Conservation (phyloP, 805 yeast species). For the Pichia rugopelliculosa region DNA sequence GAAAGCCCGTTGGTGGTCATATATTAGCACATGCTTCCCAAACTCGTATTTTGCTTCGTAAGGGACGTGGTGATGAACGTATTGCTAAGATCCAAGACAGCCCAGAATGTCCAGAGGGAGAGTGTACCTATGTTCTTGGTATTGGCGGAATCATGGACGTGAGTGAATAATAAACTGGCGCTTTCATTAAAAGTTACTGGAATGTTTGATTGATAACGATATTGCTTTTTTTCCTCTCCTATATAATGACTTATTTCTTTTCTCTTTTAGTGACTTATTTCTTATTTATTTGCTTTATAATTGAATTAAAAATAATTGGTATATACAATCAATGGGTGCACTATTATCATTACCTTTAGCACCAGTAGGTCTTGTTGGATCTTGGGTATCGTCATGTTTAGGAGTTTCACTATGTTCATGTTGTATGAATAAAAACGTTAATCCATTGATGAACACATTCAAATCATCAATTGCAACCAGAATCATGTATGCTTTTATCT, state of each 20-base stretch:
- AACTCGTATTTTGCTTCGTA: slow-evolving; percentile 61
- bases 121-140: slow-evolving; percentile 64
- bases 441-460: slow-evolving; percentile 40
- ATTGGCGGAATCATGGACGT: slow-evolving; percentile 30
- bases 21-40: slow-evolving; percentile 78
- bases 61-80: slow-evolving; percentile 74
- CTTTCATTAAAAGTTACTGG: neutral
- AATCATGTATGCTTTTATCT: slow-evolving; percentile 72
- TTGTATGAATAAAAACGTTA: slow-evolving; percentile 31
- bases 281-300: neutral
- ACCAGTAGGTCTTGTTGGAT: slow-evolving; percentile 47
- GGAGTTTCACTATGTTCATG: slow-evolving; percentile 80
- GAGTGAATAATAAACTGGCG: slow-evolving; percentile 27
- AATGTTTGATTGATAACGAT: too few species aligned
- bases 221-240: neutral
- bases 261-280: neutral
- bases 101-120: slow-evolving; percentile 77
- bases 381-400: slow-evolving; percentile 61
- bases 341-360: slow-evolving; percentile 64
- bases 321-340: slow-evolving; percentile 49
- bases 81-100: slow-evolving; percentile 75
- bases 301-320: neutral
- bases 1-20: slow-evolving; percentile 82
- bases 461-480: slow-evolving; percentile 76
- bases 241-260: too few species aligned